Evolutionary conservation across 257 asterid species (phyloP).

Genomic region (Plantago ovata): DNA sequence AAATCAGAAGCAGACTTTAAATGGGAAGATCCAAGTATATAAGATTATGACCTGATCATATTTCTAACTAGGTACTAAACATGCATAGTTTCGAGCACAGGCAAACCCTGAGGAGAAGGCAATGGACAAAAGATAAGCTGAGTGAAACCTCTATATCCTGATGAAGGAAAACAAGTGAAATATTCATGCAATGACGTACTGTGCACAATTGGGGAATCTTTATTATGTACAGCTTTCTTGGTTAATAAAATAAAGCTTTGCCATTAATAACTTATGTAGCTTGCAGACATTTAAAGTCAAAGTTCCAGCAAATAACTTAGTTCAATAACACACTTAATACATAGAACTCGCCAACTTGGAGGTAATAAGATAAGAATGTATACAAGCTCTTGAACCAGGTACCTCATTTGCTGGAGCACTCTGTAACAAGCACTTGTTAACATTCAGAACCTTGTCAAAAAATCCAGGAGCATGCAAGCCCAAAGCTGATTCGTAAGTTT

Average conservation of each 20-base stretch:
- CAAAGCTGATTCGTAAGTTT: slow-evolving; percentile 42
- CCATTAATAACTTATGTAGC: slow-evolving; percentile 11
- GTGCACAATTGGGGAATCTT: slow-evolving; percentile 4
- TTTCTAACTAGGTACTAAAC: not conserved
- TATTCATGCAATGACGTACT: too few species aligned
- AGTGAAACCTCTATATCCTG: too few species aligned
- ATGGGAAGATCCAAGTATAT: slow-evolving; percentile 17
- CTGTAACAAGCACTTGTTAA: slow-evolving; percentile 76
- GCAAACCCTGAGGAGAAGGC: slow-evolving; percentile 3
- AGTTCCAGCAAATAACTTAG: slow-evolving; percentile 1
- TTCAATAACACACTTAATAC: slow-evolving; percentile 5
- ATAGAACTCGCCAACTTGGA: not conserved
- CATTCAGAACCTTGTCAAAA: slow-evolving; percentile 85
- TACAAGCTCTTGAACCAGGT: slow-evolving; percentile 11
- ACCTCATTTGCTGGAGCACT: slow-evolving; percentile 83
- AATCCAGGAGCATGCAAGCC: slow-evolving; percentile 97
- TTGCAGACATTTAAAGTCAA: not conserved
- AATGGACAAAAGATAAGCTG: slow-evolving; percentile 10
- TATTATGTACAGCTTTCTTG: not conserved
- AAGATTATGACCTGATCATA: not conserved
- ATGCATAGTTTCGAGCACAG: not conserved
- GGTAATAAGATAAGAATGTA: slow-evolving; percentile 7
- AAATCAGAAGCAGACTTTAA: slow-evolving; percentile 37
- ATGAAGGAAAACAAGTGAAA: too few species aligned
- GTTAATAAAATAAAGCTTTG: not conserved